Conservation (phyloP, 2,329 filamentous ascomycete genomes). For the Amauroascus niger region DNA sequence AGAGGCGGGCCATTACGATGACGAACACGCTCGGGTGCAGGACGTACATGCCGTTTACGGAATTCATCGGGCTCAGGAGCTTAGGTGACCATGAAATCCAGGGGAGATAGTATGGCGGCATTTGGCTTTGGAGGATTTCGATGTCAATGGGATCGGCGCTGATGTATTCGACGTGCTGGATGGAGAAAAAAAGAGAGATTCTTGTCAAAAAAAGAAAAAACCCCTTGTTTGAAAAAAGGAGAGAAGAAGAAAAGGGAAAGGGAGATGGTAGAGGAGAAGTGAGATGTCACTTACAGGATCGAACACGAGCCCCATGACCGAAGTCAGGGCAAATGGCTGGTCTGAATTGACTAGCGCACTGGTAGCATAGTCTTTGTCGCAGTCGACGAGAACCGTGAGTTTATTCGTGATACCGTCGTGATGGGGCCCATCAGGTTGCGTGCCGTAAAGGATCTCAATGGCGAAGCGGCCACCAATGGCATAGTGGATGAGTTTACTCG, state of each 20-base stretch:
- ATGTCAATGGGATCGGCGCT: slow-evolving; percentile 3
- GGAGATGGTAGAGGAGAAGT: neutral
- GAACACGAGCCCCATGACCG: neutral
- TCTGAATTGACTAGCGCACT: neutral
- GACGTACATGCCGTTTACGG: neutral
- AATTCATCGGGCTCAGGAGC: neutral
- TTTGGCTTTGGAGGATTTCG: neutral
- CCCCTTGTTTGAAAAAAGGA: too few relatives aligned
- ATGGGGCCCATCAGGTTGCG: neutral
- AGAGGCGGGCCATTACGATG: neutral
- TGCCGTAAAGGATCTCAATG: neutral
- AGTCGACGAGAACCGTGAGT: slow-evolving; percentile 4
- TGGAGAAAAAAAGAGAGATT: too few relatives aligned
- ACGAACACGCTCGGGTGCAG: slow-evolving; percentile 3
- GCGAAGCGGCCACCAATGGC: slow-evolving; percentile 2
- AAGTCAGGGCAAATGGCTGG: neutral
- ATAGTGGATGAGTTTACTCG: neutral
- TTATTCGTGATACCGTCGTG: neutral
- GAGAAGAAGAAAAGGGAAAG: neutral
- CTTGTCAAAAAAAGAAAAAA: too few relatives aligned
- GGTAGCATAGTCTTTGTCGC: neutral
- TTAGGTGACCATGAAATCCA: neutral
- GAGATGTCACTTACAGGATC: neutral
- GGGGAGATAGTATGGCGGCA: slow-evolving; percentile 5
- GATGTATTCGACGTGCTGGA: slow-evolving; percentile 6